Base-by-base conservation (phyloP, 169 alveolate genomes). In the Cryptosporidium andersoni region DNA sequence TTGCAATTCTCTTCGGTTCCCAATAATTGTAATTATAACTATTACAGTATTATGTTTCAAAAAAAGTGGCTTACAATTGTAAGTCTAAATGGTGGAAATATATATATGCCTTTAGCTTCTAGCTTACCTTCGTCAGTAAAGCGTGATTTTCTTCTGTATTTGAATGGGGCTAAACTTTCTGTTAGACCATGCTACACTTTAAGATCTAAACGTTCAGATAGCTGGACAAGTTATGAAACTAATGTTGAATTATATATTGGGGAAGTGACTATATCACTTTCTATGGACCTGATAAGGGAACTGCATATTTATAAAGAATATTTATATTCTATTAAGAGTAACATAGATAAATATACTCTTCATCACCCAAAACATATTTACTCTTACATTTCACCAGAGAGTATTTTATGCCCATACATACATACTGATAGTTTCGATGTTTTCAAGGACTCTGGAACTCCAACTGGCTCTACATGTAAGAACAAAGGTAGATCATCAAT, bases 231-330 rank as follows among this genome's bases (percentile, higher is more conserved):
- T 58, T 74, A 74, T 48, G 64, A 74, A 37, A 47, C 45, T 34
- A 39, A 55, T 37, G 36, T 51, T 25, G 85, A 74, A 42, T 25
- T 58, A 4, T 34, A 43, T 7, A 74, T 74, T 2, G 16, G 48
- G 8, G 67, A 74, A 12, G 67, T 74, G n/a, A 58, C 62, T 4
- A 45, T 74, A 43, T 74, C 85, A 4, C 9, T 74, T 37, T 74
- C 85, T n/a, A 74, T 74, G 85, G 85, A 74, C 14, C 55, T 74
- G 8, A 37, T 74, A 16, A 62, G 47, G n/a, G 85, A 74, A 49
- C 34, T 74, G 14, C 40, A 49, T 14, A 34, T 74, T 12, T 74
- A 58, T 45, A 74, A 43, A 11, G 51, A 60, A 12, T 58, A 74
- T 58, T 55, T 12, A n/a, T 45, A 55, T 2, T 66, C 55, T 12